These are phyloP conservation scores for Lanmaoa pseudosensibilis DNA, from an alignment of 768 basidiomycete species.

Conservation along the genomic window DNA sequence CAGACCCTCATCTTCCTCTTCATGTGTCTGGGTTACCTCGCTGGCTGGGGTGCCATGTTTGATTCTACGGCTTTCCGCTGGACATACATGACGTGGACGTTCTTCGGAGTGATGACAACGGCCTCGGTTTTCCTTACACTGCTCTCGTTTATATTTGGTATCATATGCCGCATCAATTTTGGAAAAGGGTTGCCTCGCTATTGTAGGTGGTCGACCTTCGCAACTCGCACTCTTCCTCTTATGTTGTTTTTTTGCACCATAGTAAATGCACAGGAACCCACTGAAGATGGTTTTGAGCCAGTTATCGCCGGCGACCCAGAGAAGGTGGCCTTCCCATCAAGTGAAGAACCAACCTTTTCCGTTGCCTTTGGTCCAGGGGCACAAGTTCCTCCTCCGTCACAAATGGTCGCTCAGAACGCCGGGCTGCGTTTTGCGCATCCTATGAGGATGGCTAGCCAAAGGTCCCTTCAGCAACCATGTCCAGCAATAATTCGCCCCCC, in stretches of 20 bases:
- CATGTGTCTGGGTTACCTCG: slow-evolving; percentile 59
- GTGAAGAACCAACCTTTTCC: too few species aligned
- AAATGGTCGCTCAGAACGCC: too few species aligned
- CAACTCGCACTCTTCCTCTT: not conserved
- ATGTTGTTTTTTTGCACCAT: not conserved
- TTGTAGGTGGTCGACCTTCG: slow-evolving; percentile 43
- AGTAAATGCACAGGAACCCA: slow-evolving; percentile 58
- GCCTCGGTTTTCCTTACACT: slow-evolving; percentile 59
- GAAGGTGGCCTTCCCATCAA: too few species aligned
- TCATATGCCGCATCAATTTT: slow-evolving; percentile 72
- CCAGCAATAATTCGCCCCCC: slow-evolving; percentile 37
- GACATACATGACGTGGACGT: slow-evolving; percentile 71
- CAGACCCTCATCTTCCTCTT: slow-evolving; percentile 65
- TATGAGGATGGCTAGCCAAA: not conserved
- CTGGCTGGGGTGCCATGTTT: slow-evolving; percentile 74
- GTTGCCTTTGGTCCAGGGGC: too few species aligned
- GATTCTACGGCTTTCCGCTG: slow-evolving; percentile 70
- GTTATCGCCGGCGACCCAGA: slow-evolving; percentile 39
- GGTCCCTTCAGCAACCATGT: slow-evolving; percentile 27
- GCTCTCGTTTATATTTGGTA: slow-evolving; percentile 56
- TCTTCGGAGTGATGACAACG: slow-evolving; percentile 65
- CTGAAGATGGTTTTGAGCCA: slow-evolving; percentile 45
- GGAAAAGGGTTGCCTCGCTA: slow-evolving; percentile 70
- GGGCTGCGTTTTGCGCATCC: too few species aligned
- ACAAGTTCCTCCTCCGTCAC: too few species aligned